Evolutionary conservation across 106 monocot genomes (phyloP).

Genomic region (Vanilla planifolia): DNA sequence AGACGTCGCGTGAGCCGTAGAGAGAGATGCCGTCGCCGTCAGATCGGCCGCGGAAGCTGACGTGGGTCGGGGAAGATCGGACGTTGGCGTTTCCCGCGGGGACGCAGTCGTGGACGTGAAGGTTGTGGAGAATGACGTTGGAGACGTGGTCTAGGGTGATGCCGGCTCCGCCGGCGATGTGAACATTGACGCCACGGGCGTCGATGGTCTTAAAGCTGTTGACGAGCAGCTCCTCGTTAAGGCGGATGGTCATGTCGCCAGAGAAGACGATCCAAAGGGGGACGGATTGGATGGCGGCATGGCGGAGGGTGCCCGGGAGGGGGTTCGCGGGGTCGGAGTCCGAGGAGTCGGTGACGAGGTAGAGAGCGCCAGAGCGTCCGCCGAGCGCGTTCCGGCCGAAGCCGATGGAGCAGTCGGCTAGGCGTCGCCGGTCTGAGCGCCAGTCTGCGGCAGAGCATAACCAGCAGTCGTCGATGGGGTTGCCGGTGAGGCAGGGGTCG

Average conservation of each 20-base stretch:
- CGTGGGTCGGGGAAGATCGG: slow-evolving; percentile 48
- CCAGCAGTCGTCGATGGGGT: slow-evolving; percentile 91
- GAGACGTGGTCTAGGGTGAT: slow-evolving; percentile 60
- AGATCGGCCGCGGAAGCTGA: slow-evolving; percentile 30
- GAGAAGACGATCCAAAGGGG: slow-evolving; percentile 36
- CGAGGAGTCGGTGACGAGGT: slow-evolving; percentile 35
- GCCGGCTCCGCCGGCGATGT: slow-evolving; percentile 56
- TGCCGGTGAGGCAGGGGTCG: slow-evolving; percentile 41
- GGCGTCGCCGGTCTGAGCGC: slow-evolving; percentile 47
- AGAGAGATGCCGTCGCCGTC: slow-evolving; percentile 79
- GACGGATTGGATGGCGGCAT: slow-evolving; percentile 40
- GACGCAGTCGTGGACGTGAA: slow-evolving; percentile 68
- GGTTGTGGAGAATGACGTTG: slow-evolving; percentile 65
- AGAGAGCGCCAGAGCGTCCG: slow-evolving; percentile 29
- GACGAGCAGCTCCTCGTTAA: slow-evolving; percentile 41
- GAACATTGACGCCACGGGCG: slow-evolving; percentile 26
- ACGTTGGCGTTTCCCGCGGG: slow-evolving; percentile 48
- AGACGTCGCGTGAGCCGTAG: slow-evolving; percentile 29
- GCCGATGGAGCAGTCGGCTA: slow-evolving; percentile 74
- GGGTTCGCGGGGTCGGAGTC: slow-evolving; percentile 36
- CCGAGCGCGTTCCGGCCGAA: slow-evolving; percentile 57
- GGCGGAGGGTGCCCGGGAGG: slow-evolving; percentile 35
- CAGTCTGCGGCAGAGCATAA: slow-evolving; percentile 52
- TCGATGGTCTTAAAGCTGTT: slow-evolving; percentile 35
- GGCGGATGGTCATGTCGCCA: slow-evolving; percentile 42